Percentiles rank a stretch among this genome's conserved stretches.
Evolutionary conservation across 2,329 filamentous ascomycete genomes (phyloP).

Genomic region (Diplodia seriata): DNA sequence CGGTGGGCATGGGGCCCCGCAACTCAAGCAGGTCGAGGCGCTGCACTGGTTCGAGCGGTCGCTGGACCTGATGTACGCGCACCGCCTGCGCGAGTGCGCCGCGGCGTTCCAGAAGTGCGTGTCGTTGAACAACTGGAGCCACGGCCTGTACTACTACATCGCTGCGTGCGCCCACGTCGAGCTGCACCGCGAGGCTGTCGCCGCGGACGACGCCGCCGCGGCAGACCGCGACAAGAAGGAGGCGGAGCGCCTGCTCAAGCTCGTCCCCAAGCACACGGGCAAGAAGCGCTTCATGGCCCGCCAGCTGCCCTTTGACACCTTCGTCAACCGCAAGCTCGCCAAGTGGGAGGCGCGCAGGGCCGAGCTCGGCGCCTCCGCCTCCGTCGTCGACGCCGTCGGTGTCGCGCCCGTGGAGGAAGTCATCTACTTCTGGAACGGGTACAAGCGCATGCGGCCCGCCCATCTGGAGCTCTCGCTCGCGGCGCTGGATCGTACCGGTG

Average conservation of each 20-base stretch:
- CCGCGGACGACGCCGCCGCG: not conserved
- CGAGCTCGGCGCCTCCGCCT: slow-evolving; percentile 62
- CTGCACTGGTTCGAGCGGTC: slow-evolving; percentile 85
- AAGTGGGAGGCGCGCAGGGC: slow-evolving; percentile 86
- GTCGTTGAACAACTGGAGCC: slow-evolving; percentile 89
- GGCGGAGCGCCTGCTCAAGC: slow-evolving; percentile 73
- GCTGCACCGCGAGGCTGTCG: slow-evolving; percentile 71
- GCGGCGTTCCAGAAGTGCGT: slow-evolving; percentile 76
- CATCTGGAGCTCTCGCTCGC: slow-evolving; percentile 70
- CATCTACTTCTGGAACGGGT: slow-evolving; percentile 92
- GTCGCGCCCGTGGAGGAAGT: slow-evolving; percentile 86
- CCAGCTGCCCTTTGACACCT: slow-evolving; percentile 88
- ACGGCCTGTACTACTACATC: slow-evolving; percentile 87
- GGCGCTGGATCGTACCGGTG: slow-evolving; percentile 56
- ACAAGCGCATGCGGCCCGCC: slow-evolving; percentile 74
- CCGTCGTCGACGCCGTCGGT: slow-evolving; percentile 80
- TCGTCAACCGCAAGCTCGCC: slow-evolving; percentile 79
- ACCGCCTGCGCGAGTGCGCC: slow-evolving; percentile 77
- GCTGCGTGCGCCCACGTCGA: slow-evolving; percentile 80
- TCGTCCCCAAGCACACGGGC: slow-evolving; percentile 75
- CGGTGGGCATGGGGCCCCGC: slow-evolving; percentile 56
- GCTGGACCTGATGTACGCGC: slow-evolving; percentile 77
- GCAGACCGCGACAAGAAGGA: slow-evolving; percentile 36
- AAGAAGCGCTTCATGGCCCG: slow-evolving; percentile 90
- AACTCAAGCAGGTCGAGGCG: slow-evolving; percentile 85